Evolutionary conservation across 305 asterid species (phyloP).

Genomic region (Fraxinus albicans): DNA sequence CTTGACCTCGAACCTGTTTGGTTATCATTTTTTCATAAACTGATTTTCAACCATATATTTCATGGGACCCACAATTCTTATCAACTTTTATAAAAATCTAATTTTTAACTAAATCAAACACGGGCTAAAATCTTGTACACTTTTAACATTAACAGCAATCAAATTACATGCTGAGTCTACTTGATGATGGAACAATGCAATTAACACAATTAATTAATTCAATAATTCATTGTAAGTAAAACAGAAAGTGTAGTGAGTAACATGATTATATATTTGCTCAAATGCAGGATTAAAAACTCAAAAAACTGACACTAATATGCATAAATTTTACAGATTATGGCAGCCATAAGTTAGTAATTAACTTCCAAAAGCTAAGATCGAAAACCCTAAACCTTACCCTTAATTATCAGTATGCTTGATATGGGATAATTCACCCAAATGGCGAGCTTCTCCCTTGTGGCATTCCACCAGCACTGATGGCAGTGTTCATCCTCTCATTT

Average conservation of each 20-base stretch:
- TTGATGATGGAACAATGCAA: neutral
- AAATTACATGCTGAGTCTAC: too few relatives aligned
- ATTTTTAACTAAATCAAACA: too few relatives aligned
- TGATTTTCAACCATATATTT: too few relatives aligned
- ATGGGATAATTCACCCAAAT: slow-evolving; percentile 43
- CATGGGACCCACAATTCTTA: too few relatives aligned
- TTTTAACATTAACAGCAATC: too few relatives aligned
- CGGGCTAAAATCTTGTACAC: too few relatives aligned
- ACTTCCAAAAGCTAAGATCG: neutral
- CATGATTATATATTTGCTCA: neutral
- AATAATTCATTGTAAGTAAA: neutral
- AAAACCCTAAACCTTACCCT: neutral
- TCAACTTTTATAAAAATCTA: too few relatives aligned
- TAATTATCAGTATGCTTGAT: neutral
- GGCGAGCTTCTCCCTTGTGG: slow-evolving; percentile 59
- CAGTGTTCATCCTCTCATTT: slow-evolving; percentile 27
- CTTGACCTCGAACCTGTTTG: too few relatives aligned
- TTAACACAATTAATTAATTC: neutral
- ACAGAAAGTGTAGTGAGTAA: neutral
- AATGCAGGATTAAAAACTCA: neutral
- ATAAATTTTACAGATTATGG: neutral
- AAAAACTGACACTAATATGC: neutral
- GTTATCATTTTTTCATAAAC: too few relatives aligned
- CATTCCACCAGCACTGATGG: slow-evolving; percentile 47
- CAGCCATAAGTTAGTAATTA: neutral